Evolutionary conservation across 139 green algal species (phyloP), one percentile per base, ranked within the genome.

Genomic region (Mesotaenium endlicherianum): DNA sequence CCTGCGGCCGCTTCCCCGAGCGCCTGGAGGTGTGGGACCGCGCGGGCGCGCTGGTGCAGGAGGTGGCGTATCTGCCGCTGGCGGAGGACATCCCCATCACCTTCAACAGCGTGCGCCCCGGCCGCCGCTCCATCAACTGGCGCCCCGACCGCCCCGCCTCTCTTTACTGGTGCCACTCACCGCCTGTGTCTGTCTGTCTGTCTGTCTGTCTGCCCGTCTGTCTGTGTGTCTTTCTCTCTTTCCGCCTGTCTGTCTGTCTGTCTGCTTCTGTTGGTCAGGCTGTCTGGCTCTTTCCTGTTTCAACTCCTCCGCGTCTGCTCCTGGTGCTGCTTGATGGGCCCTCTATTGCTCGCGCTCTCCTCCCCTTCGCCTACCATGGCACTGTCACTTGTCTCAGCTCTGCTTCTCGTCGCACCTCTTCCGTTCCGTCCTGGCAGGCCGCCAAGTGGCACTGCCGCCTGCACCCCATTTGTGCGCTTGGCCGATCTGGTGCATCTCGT

Each of bases 21-120:
- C 79, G 84, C 14, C 80, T 94, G 14, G 89, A 98, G 89, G 77
- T 98, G 39, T 94, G 90, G 92, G 72, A 44, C 14, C 40, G 69
- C 68, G 64, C 36, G 30, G 87, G 91, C 39, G 53, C 90, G 30
- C 67, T 93, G 2, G 89, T 98, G 64, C 89, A 90, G 3, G 91
- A 96, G 26, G 74, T 86, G 17, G 70, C 49, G 17, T 57, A 89
- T 3, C 93, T 99, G 74, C 95, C 95, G 0, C 89, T 99, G 64
- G 95, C 95, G 0, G 93, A 98, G 60, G 91, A 97, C 85, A 98
- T 99, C 55, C 96, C 96, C 31, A 95, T 98, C 47, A 92, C 94
- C 16, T 97, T 97, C 87, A 93, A 98, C 91, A 91, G 85, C 76
- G 92, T 89, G 68, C 75, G 92, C 38, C 72, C 89, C 80, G 96